These are phyloP conservation scores for Babesia ovata DNA, from an alignment of 169 alveolate species.

Conservation along the genomic window DNA sequence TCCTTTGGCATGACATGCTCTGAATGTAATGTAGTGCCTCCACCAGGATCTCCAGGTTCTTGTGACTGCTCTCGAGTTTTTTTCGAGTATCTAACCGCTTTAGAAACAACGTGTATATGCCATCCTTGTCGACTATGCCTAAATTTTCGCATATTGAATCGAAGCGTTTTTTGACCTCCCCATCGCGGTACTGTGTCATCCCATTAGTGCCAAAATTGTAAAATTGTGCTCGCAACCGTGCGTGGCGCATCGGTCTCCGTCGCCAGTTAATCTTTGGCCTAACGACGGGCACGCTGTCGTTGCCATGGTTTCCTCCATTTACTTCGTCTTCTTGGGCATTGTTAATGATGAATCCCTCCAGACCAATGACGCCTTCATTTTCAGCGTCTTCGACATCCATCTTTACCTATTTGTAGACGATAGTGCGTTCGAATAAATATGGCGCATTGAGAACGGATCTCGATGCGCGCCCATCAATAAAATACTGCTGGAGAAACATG, in stretches of 20 bases:
- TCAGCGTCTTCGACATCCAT: not conserved
- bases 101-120: conserved; percentile 39
- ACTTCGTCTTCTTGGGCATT: conserved; percentile 1
- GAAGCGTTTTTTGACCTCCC: conserved; percentile 33
- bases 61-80: conserved; percentile 24
- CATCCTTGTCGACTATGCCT: conserved; percentile 39
- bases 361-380: not conserved
- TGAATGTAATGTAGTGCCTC: conserved; percentile 60
- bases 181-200: conserved; percentile 28
- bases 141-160: conserved; percentile 31
- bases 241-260: conserved; percentile 1
- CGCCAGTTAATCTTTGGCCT: not conserved
- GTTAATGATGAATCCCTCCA: conserved; percentile 15
- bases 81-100: conserved; percentile 33
- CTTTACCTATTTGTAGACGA: too few relatives aligned
- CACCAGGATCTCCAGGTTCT: conserved; percentile 32
- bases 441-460: too few relatives aligned
- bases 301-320: not conserved
- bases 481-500: too few relatives aligned
- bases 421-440: too few relatives aligned
- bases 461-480: too few relatives aligned
- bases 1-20: conserved; percentile 17
- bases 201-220: conserved; percentile 6
- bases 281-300: not conserved
- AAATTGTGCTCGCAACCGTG: conserved; percentile 13